A percentile compares a stretch with the other conserved stretches of the same genome.
phyloP scores from a whole-genome alignment of 2,329 filamentous ascomycete genomes.

The Paraconiothyrium brasiliense region DNA sequence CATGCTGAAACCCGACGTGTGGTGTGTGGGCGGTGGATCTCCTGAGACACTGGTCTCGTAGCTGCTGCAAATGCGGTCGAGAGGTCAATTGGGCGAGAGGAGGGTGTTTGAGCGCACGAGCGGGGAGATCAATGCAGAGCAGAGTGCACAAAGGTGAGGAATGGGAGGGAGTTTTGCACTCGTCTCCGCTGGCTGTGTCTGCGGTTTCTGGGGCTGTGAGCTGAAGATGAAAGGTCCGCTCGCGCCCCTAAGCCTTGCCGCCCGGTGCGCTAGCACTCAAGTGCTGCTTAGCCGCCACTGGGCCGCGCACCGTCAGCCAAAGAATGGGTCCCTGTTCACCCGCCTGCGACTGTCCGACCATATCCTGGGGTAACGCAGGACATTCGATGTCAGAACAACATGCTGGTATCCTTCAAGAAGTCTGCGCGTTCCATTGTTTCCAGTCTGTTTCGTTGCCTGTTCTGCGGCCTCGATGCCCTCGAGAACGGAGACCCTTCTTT shows the following conservation, averaged over 20 bases:
- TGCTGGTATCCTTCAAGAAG: background rate
- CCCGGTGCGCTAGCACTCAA: slow-evolving; percentile 20
- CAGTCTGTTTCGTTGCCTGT: background rate
- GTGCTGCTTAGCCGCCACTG: slow-evolving; percentile 8
- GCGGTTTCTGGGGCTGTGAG: slow-evolving; percentile 23
- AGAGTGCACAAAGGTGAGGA: slow-evolving; percentile 15
- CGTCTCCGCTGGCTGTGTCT: slow-evolving; percentile 3
- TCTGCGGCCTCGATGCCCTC: background rate
- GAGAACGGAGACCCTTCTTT: background rate
- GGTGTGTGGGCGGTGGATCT: slow-evolving; percentile 39
- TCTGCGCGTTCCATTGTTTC: background rate
- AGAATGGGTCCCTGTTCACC: background rate
- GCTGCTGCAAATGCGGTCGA: slow-evolving; percentile 24
- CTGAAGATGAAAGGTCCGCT: slow-evolving; percentile 20
- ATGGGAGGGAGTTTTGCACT: slow-evolving; percentile 10
- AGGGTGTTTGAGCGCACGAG: background rate
- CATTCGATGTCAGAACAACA: background rate
- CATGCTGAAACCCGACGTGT: slow-evolving; percentile 51
- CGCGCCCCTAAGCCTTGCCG: slow-evolving; percentile 18
- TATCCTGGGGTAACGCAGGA: background rate
- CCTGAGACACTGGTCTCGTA: slow-evolving; percentile 45
- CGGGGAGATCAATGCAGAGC: slow-evolving; percentile 20
- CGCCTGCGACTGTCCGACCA: background rate
- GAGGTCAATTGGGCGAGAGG: slow-evolving; percentile 10
- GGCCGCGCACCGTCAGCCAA: background rate